Base-by-base conservation (phyloP, 768 basidiomycete genomes). In the Auricularia sp. region DNA sequence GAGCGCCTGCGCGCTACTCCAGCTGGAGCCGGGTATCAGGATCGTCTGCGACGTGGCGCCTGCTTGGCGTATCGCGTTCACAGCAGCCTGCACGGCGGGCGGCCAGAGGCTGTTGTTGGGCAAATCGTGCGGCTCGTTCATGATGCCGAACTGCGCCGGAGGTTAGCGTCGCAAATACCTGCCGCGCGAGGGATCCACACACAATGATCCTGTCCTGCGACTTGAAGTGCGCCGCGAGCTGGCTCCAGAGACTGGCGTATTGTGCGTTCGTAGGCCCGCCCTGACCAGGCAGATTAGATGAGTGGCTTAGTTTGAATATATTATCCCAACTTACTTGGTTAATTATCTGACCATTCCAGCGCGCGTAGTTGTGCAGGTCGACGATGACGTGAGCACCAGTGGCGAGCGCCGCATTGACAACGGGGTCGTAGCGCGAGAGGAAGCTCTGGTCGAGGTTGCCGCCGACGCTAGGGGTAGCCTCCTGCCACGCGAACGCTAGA, bases 301-400 rank as follows among this genome's bases (percentile, higher is more conserved):
- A 62, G 45, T 3, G 45, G 71, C 72, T 71, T 66, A 14, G 72
- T 70, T 51, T 73, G 68, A 7, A 73, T 71, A 54, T 72, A 71
- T 1, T 73, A 71, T 71, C 71, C 75, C 16, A 69, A 54, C 14
- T 47, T 18, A 65, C 44, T 34, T 56, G 51, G 24, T 71, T 72
- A 18, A 72, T 63, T 35, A 73, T 64, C 21, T 37, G 72, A 8
- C 81, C 80, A 67, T 85, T 83, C 81, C 82, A 84, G 56, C 84
- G 77, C 10, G 82, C 84, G 68, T 85, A 85, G 75, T 85, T 85
- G 74, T 85, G 84, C 76, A 84, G 67, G 70, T 83, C 83, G 44
- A 84, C 71, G 66, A 84, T 83, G 62, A 79, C 82, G 67, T 80
- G 79, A 34, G 78, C 77, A 18, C 74, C 74, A 1, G 80, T 75